Percentiles rank a stretch among this genome's conserved stretches.
Conservation (phyloP, 192 early-diverging fungal species). For the Pecoramyces ruminantium region DNA sequence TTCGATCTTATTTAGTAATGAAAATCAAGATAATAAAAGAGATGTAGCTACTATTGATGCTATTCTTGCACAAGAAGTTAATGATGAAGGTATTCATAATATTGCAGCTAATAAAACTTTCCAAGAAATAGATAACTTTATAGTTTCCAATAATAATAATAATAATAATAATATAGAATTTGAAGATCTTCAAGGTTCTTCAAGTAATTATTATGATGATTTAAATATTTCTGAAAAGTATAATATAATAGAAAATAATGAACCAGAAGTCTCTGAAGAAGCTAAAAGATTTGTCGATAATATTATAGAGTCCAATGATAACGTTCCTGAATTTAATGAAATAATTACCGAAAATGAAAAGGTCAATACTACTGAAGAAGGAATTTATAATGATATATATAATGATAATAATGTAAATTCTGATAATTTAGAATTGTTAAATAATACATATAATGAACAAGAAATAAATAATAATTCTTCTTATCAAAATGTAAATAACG, state of each 20-base stretch:
- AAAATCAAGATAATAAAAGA: not conserved
- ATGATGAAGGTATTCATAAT: not conserved
- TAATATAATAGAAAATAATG: no score
- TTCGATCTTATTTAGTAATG: not conserved
- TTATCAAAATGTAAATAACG: not conserved
- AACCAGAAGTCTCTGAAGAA: not conserved
- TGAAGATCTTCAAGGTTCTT: not conserved
- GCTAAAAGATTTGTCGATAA: not conserved
- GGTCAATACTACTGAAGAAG: not conserved
- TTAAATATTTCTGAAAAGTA: no score
- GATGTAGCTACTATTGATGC: not conserved
- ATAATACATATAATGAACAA: not conserved
- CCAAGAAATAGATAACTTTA: not conserved
- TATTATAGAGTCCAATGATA: not conserved
- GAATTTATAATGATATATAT: not conserved
- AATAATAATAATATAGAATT: not conserved
- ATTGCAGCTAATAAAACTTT: not conserved
- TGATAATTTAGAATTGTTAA: not conserved
- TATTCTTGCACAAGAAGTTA: not conserved
- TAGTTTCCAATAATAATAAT: no score
- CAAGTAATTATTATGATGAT: no score
- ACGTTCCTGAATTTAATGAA: not conserved
- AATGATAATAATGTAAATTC: not conserved
- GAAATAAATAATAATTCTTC: not conserved
- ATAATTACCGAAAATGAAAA: not conserved